These are phyloP conservation scores for Globisporangium rhizosaccharum DNA, from an alignment of 352 stramenopile species.

Conservation along the genomic window DNA sequence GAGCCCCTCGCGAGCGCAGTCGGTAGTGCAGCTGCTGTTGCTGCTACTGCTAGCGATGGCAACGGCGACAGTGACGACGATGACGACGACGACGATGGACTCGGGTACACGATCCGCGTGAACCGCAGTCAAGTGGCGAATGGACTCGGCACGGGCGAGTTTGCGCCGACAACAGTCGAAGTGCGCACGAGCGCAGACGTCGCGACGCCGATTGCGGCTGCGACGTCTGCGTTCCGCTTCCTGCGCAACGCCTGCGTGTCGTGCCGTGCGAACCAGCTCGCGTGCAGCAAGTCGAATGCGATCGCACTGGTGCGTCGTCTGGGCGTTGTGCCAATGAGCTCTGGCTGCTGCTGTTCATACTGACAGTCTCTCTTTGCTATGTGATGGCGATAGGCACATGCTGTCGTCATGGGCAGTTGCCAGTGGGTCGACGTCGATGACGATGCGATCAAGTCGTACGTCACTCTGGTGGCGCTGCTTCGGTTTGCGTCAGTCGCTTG, in stretches of 20 bases:
- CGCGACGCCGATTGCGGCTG: slow-evolving; percentile 9
- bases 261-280: slow-evolving; percentile 42
- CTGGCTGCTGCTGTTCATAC: slow-evolving; percentile 4
- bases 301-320: slow-evolving; percentile 17
- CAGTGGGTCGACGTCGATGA: slow-evolving; percentile 62
- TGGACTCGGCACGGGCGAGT: slow-evolving; percentile 19
- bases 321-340: slow-evolving; percentile 8
- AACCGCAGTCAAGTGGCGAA: slow-evolving; percentile 18
- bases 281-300: slow-evolving; percentile 22
- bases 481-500: not conserved
- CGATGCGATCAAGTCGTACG: slow-evolving; percentile 33
- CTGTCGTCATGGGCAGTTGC: slow-evolving; percentile 33
- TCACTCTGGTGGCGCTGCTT: slow-evolving; percentile 4
- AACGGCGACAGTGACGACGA: slow-evolving; percentile 11
- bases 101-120: slow-evolving; percentile 67
- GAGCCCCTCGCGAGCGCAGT: not conserved
- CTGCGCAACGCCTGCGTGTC: slow-evolving; percentile 65
- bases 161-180: slow-evolving; percentile 22
- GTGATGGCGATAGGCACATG: slow-evolving; percentile 25
- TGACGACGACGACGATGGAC: slow-evolving; percentile 49
- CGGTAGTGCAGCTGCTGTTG: not conserved
- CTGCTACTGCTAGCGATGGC: not conserved
- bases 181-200: slow-evolving; percentile 17
- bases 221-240: slow-evolving; percentile 57
- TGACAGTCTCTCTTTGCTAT: too few species aligned